These are phyloP conservation scores for Tuctoria greenei DNA, from an alignment of 176 grass and related monocot species.

Conservation along the genomic window DNA sequence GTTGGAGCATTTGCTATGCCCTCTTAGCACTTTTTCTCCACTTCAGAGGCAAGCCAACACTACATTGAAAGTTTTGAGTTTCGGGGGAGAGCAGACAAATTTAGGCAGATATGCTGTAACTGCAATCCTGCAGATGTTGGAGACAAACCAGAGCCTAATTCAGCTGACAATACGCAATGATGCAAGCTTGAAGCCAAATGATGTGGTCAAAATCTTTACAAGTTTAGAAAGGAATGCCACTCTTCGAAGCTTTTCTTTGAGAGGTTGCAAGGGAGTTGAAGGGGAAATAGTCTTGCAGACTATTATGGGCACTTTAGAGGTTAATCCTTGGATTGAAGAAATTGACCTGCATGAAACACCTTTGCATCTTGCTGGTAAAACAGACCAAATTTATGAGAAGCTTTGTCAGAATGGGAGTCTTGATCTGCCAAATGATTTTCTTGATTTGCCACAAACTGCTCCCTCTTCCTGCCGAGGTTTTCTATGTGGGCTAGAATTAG, in stretches of 20 bases:
- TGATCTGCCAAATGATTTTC: constrained; percentile 59
- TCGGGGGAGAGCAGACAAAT: constrained; percentile 61
- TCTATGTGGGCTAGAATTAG: constrained; percentile 62
- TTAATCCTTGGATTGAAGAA: constrained; percentile 98
- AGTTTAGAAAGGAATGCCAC: constrained; percentile 80
- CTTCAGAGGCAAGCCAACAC: constrained; percentile 85
- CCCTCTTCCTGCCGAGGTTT: constrained; percentile 71
- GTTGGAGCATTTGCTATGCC: constrained; percentile 76
- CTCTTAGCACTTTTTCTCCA: constrained; percentile 78
- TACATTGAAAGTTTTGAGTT: constrained; percentile 62
- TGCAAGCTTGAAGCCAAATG: constrained; percentile 64
- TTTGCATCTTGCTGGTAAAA: constrained; percentile 68
- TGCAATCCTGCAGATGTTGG: constrained; percentile 78
- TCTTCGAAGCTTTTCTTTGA: constrained; percentile 57
- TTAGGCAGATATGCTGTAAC: constrained; percentile 55
- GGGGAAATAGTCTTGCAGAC: constrained; percentile 66
- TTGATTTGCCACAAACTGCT: constrained; percentile 63
- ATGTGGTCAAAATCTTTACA: constrained; percentile 76
- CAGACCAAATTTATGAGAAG: constrained; percentile 70
- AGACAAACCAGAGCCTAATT: constrained; percentile 77
- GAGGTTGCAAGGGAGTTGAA: constrained; percentile 71
- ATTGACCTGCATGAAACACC: constrained; percentile 82
- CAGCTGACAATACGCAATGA: constrained; percentile 59
- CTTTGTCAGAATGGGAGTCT: constrained; percentile 75
- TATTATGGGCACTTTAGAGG: constrained; percentile 70